Conservation (phyloP, 2,329 filamentous ascomycete species). For the Fusarium lyarnte region DNA sequence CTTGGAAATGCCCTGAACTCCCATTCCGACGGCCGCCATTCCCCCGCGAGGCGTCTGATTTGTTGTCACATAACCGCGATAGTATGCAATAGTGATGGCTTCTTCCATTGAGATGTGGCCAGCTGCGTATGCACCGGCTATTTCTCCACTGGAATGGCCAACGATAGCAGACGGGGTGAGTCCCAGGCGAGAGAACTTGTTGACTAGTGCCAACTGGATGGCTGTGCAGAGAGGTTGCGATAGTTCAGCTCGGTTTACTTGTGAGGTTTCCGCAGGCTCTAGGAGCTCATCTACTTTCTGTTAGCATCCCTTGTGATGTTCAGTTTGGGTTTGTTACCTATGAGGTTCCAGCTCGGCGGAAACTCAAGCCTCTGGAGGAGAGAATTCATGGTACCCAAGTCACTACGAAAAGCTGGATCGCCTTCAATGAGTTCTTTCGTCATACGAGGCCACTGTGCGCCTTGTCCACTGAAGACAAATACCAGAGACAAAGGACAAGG, state of each 20-base stretch:
- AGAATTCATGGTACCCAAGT: conserved; percentile 10
- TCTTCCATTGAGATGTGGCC: conserved; percentile 1
- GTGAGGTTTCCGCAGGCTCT: neutral
- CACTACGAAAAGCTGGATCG: neutral
- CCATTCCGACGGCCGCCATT: conserved; percentile 21
- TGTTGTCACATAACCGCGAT: conserved; percentile 3
- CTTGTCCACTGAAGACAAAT: conserved; percentile 49
- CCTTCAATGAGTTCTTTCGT: conserved; percentile 32
- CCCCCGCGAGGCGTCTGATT: neutral
- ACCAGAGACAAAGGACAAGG: fast-evolving
- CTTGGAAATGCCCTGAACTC: neutral
- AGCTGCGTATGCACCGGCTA: conserved; percentile 12
- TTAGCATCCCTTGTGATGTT: neutral
- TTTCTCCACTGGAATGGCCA: conserved; percentile 28
- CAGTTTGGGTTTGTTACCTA: neutral
- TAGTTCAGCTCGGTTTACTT: neutral
- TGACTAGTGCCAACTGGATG: conserved; percentile 5
- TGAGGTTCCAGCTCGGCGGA: conserved; percentile 24
- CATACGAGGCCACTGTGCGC: conserved; percentile 49
- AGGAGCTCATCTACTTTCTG: neutral
- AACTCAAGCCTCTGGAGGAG: neutral
- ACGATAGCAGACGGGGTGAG: neutral
- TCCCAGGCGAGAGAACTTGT: neutral
- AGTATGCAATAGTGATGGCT: conserved; percentile 5
- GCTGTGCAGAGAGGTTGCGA: conserved; percentile 23